phyloP scores from a whole-genome alignment of 257 asterid species.

The Solanum medicagineum region DNA sequence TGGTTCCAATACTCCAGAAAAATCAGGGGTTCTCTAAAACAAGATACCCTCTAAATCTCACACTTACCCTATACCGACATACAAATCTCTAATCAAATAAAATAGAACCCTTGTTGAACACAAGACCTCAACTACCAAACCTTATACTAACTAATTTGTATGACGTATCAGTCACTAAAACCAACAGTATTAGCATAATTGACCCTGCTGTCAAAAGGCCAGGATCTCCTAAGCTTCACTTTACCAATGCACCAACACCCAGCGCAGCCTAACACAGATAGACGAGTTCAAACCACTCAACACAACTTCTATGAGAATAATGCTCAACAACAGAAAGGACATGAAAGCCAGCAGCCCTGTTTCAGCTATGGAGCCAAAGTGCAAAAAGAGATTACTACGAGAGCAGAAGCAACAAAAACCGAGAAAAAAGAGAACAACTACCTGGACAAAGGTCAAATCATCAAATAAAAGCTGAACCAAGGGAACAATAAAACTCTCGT shows the following conservation, averaged over 20 bases:
- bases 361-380: background rate
- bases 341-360: background rate
- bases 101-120: background rate
- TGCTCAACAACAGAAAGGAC: background rate
- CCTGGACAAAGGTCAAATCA: constrained; percentile 59
- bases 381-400: background rate
- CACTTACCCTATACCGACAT: background rate
- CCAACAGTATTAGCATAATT: background rate
- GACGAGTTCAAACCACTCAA: background rate
- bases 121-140: background rate
- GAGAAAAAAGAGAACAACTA: constrained; percentile 6
- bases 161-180: background rate
- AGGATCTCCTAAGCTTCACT: background rate
- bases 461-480: constrained; percentile 70
- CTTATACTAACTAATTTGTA: background rate
- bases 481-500: constrained; percentile 41
- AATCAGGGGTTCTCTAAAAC: background rate
- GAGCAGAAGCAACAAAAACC: background rate
- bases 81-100: background rate
- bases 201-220: background rate
- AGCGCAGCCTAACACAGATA: background rate
- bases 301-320: background rate
- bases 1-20: background rate
- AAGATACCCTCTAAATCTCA: background rate
- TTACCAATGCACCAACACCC: background rate